A percentile compares a stretch with the other conserved stretches of the same genome.
Conservation (phyloP, 495 filamentous ascomycete genomes). For the Tricharina praecox region DNA sequence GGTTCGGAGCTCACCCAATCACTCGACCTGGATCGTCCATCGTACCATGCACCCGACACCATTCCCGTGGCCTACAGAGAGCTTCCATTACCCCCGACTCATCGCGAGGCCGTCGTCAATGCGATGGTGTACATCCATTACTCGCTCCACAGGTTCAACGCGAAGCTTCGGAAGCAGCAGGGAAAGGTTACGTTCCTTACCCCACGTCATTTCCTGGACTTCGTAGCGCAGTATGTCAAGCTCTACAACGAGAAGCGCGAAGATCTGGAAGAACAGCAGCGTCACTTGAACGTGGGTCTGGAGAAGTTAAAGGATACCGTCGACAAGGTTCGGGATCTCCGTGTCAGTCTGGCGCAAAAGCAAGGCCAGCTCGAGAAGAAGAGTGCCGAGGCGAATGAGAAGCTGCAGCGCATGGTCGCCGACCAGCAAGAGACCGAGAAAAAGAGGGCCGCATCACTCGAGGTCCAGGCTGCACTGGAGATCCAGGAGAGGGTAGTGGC, state of each 20-base stretch:
- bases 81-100: slow-evolving; percentile 64
- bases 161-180: slow-evolving; percentile 77
- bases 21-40: slow-evolving; percentile 75
- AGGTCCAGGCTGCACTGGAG: slow-evolving; percentile 74
- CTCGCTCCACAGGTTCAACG: slow-evolving; percentile 78
- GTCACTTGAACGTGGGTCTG: slow-evolving; percentile 90
- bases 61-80: slow-evolving; percentile 83
- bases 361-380: slow-evolving; percentile 84
- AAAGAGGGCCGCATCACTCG: slow-evolving; percentile 65
- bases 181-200: slow-evolving; percentile 81
- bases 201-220: slow-evolving; percentile 91
- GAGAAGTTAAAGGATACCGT: slow-evolving; percentile 97
- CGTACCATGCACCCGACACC: slow-evolving; percentile 72
- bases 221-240: slow-evolving; percentile 93
- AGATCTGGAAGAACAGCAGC: slow-evolving; percentile 94
- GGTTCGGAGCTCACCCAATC: slow-evolving; percentile 89
- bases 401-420: slow-evolving; percentile 87
- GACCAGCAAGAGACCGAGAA: slow-evolving; percentile 93
- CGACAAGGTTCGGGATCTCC: slow-evolving; percentile 86
- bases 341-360: slow-evolving; percentile 80
- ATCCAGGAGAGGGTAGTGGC: slow-evolving; percentile 83
- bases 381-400: slow-evolving; percentile 89
- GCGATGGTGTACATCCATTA: slow-evolving; percentile 98
- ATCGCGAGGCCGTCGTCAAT: slow-evolving; percentile 82
- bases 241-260: slow-evolving; percentile 97